These are phyloP conservation scores for Salix brachista DNA, from an alignment of 345 rosid species.

Conservation along the genomic window DNA sequence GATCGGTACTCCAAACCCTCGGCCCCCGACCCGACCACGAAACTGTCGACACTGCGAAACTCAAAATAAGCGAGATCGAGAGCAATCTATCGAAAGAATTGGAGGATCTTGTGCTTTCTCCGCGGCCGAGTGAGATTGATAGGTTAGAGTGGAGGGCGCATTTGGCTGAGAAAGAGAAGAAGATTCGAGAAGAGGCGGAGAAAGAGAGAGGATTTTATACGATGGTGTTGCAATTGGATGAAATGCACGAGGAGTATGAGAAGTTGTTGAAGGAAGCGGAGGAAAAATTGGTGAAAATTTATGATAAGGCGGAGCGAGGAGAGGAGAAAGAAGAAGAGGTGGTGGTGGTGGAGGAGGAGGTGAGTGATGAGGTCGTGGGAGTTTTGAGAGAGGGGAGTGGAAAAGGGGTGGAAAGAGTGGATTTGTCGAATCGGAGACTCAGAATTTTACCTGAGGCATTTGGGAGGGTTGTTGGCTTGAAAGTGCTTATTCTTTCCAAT, in stretches of 20 bases:
- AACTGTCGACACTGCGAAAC: conserved; percentile 66
- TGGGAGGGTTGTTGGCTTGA: conserved; percentile 60
- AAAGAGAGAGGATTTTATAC: conserved; percentile 47
- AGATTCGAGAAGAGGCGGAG: conserved; percentile 50
- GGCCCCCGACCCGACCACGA: conserved; percentile 96
- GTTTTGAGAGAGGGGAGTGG: conserved; percentile 52
- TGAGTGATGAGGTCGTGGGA: conserved; percentile 56
- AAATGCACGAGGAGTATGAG: conserved; percentile 72
- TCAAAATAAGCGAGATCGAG: conserved; percentile 58
- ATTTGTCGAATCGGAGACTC: conserved; percentile 56
- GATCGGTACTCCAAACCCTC: conserved; percentile 67
- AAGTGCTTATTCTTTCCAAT: conserved; percentile 55
- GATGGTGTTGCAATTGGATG: conserved; percentile 62
- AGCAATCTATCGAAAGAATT: conserved; percentile 52
- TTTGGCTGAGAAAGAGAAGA: conserved; percentile 55
- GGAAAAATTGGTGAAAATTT: conserved; percentile 59
- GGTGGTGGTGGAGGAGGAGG: conserved; percentile 25
- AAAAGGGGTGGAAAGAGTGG: conserved; percentile 55
- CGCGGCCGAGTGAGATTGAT: conserved; percentile 49
- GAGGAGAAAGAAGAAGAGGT: conserved; percentile 17
- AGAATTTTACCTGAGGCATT: conserved; percentile 77
- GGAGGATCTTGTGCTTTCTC: conserved; percentile 66
- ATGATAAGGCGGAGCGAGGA: conserved; percentile 47
- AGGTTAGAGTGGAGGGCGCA: conserved; percentile 49
- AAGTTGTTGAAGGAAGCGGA: conserved; percentile 81